Conservation (phyloP, 2,329 filamentous ascomycete genomes). For the Xylaria polymorpha region DNA sequence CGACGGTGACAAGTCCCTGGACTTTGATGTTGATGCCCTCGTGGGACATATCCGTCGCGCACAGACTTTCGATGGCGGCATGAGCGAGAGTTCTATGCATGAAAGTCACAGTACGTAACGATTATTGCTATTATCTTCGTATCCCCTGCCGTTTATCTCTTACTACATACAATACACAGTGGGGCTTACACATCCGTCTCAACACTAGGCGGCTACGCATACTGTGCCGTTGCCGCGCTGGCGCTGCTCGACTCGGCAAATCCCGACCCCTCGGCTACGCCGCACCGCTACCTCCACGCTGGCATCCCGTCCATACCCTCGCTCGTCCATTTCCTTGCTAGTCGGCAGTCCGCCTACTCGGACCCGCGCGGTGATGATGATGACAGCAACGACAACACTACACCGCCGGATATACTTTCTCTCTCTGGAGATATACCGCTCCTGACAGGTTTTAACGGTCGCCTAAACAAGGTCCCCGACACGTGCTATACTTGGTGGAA, state of each 20-base stretch:
- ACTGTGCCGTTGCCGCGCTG: constrained; percentile 84
- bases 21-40: constrained; percentile 79
- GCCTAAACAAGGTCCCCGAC: constrained; percentile 90
- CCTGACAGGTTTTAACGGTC: constrained; percentile 81
- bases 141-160: not conserved
- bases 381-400: constrained; percentile 58
- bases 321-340: constrained; percentile 67
- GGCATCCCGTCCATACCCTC: constrained; percentile 55
- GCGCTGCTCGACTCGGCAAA: constrained; percentile 76
- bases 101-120: constrained; percentile 79
- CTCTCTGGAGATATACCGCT: constrained; percentile 46
- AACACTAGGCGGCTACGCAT: constrained; percentile 82
- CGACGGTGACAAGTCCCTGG: constrained; percentile 66
- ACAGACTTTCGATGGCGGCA: constrained; percentile 85
- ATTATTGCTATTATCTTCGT: not conserved
- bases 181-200: constrained; percentile 7
- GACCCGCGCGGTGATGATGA: constrained; percentile 56
- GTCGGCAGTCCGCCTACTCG: constrained; percentile 70
- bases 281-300: constrained; percentile 52
- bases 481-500: constrained; percentile 99
- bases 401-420: constrained; percentile 50
- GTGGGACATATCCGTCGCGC: constrained; percentile 76
- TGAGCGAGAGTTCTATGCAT: constrained; percentile 80
- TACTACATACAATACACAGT: not conserved
- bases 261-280: constrained; percentile 44